Evolutionary conservation across 2,329 filamentous ascomycete species (phyloP), one percentile per base, ranked within the genome.

Genomic region (Cladosporium sp.): DNA sequence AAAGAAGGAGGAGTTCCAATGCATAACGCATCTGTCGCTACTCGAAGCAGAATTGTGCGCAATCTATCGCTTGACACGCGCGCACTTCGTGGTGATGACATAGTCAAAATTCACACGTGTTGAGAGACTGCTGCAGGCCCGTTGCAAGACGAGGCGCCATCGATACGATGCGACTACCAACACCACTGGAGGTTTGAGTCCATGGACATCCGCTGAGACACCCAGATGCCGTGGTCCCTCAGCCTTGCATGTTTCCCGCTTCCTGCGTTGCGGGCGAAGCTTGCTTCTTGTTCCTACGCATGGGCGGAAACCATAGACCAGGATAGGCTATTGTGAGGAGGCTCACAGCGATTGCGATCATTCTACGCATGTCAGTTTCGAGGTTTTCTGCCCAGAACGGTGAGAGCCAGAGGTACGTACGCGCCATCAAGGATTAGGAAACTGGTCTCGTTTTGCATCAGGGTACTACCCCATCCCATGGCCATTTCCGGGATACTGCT

Each of bases 401-500:
- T 14, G 14, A 3, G 14, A 54, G n/a, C 11, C 21, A 34, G n/a
- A 28, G 34, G 12, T 59, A 59, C 34, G 21, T 59, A 59, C 59
- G 41, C 47, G 47, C 41, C 41, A 36, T 61, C 59, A 8, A 61
- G 30, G 8, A 61, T 38, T 14, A 61, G 38, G 28, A 61, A 61
- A 32, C 41, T 61, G 10, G 38, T 30, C 59, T 61, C 59, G 28
- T 49, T 61, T 14, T 61, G 59, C 59, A 61, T 61, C 41, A 61
- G 28, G 26, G 41, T 52, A 28, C 59, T 52, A 8, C 41, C 47
- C 59, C 59, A 61, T 26, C 59, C 59, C 47, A 49, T 49, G 15
- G 41, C 59, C 59, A 61, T 61, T 38, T 61, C 59, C 18, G 59
- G 59, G n/a, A 51, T 61, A 21, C 58, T 57, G n/a, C 8, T 38